Evolutionary conservation across 495 filamentous ascomycete genomes (phyloP), one percentile per base, ranked within the genome.

Genomic region (Penicillium goetzii): DNA sequence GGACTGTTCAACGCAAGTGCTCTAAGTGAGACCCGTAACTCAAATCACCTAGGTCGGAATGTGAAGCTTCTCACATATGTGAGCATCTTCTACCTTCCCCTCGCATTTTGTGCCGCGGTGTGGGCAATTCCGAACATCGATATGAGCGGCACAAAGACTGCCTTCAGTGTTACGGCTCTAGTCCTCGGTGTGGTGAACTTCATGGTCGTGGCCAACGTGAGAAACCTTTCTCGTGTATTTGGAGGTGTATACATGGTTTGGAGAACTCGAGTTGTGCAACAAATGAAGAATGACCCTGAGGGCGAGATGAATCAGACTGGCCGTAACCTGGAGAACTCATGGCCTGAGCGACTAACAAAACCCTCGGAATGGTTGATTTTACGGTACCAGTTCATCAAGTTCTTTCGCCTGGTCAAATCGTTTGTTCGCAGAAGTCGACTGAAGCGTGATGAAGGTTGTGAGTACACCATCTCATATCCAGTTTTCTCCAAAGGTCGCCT

Each of bases 321-420:
- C 26, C 26, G 30, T 8, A 32, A 52, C 8, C 12, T 52, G 14
- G 50, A 52, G 50, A 52, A 17, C 6, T 52, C 30, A 8, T 52
- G 50, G 50, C 26, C 50, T 3, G 11, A 32, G 19, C 50, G 50
- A 9, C 0, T n/a, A 9, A 15, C 23, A 9, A 12, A 26, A 3
- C 50, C 50, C 2, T 52, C 50, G n/a, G 49, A 51, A 32, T 52
- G 50, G 50, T 32, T 52, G 14, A 52, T 52, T 28, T 7, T 52
- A 19, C 50, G n/a, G 26, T 52, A 32, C 14, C 14, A 52, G n/a
- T 9, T 32, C 26, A 32, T 28, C 5, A 52, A 52, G 30, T 30
- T 21, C 41, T 45, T 45, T 45, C n/a, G 19, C 19, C 6, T 30
- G 50, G 19, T 32, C 14, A 32, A 30, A 19, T 28, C 25, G 4